Evolutionary conservation across 148 eudicot genomes (phyloP).

Genomic region (Rhododendron kiyosumense): DNA sequence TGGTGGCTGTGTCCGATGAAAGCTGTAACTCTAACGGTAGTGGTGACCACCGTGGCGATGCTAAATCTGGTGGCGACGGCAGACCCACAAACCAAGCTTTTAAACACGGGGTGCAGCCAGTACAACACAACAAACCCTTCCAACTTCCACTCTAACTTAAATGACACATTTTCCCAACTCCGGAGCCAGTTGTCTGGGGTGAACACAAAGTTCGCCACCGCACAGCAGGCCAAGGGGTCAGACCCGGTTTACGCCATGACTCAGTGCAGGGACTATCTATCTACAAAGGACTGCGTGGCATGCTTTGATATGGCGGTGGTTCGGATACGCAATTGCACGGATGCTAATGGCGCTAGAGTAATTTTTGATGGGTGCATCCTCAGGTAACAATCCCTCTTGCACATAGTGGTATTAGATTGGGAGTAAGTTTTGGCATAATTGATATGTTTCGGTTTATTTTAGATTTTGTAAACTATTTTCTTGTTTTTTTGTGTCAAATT

Average conservation of each 20-base stretch:
- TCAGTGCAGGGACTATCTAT: constrained; percentile 35
- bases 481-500: too few species aligned
- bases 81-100: constrained; percentile 27
- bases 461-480: too few species aligned
- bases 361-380: constrained; percentile 30
- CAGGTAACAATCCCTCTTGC: constrained; percentile 8
- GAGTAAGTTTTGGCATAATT: too few species aligned
- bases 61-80: background rate
- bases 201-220: constrained; percentile 18
- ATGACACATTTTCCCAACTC: constrained; percentile 13
- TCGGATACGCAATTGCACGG: constrained; percentile 15
- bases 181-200: background rate
- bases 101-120: constrained; percentile 27
- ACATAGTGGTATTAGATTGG: too few species aligned
- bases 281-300: constrained; percentile 13
- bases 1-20: background rate
- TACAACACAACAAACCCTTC: constrained; percentile 14
- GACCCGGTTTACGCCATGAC: constrained; percentile 24
- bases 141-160: constrained; percentile 14
- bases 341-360: constrained; percentile 24
- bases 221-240: constrained; percentile 6
- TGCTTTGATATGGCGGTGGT: constrained; percentile 17
- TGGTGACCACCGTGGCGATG: background rate
- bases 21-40: background rate
- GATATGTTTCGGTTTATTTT: too few species aligned